Base-by-base conservation (phyloP, 2,329 filamentous ascomycete species). In the Trichoderma breve region DNA sequence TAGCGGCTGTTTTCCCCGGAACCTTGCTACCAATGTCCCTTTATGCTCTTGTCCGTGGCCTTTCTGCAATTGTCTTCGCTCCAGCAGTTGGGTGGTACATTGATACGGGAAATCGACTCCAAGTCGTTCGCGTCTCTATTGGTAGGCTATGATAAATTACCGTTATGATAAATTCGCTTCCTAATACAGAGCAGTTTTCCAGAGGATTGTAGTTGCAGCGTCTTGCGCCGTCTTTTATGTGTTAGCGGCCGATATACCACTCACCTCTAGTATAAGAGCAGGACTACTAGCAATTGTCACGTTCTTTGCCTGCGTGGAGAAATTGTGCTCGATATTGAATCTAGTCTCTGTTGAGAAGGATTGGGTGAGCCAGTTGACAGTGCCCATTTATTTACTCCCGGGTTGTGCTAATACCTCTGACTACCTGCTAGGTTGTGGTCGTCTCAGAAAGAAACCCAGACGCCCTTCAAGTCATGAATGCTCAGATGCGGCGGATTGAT, bases 291-390 rank as follows among this genome's bases (percentile, higher is more conserved):
- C 34, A 9, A 9, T 71, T 2, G 53, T 63, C 9, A 67, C 68
- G 0, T 21, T 88, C 0, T 80, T 93, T 58, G 90, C 90, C 0
- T 92, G 91, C 71, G 76, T 91, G 1, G 92, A 94, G 80, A 94
- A 94, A 78, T 79, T 93, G 9, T 85, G 84, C 15, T 85, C 89
- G 1, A 84, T 90, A 6, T 85, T 89, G 78, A 94, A 93, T 77
- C 84, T 88, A 0, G 87, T 94, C 1, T 84, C 92, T 0, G 86
- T 94, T 0, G 92, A 94, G 78, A 84, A 89, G 76, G 92, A 94
- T 75, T 93, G 92, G 91, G 85, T 89, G 74, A 51, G 71, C 21
- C 4, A 57, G n/a, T 12, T 9, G 12, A 9, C 21, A 24, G 3
- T 28, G 24, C 6, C 15, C 21, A 12, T 36, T 6, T 47, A 12